Base-by-base conservation (phyloP, 164 flowering plant species). In the Aristolochia fimbriata region DNA sequence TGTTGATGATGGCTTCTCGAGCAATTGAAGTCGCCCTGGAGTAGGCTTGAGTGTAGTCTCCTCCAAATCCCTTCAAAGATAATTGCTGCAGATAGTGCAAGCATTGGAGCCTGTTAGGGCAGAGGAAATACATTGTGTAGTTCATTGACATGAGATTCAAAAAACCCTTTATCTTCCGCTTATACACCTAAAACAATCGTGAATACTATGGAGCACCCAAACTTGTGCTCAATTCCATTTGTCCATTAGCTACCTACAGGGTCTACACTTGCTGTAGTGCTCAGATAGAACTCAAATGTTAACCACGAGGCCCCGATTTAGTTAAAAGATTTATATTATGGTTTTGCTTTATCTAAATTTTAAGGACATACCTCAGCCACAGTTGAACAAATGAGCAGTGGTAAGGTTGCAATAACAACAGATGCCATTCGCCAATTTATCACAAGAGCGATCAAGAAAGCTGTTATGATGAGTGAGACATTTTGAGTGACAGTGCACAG, bases 31-130 rank as follows among this genome's bases (percentile, higher is more conserved):
- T 77, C 12, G 91, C 86, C 62, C 68, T 72, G 15, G 81, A 64
- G 60, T 83, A 83, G 17, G 87, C 77, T 4, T 19, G 55, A n/a
- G 49, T 60, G 58, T 81, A 81, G 63, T 90, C 76, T 61, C 94
- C 94, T 56, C 89, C 87, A 66, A 84, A 85, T 15, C 93, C 91
- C 68, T 75, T 83, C 1, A 83, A 85, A 70, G 83, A 86, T 16
- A 79, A 68, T 83, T 81, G 86, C 91, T 86, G 83, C 71, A 72
- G n/a, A 58, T 46, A 48, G 41, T 12, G 19, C 16, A 7, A 20
- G 47, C 11, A 22, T 25, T 16, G 19, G 23, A 21, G 13, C 51
- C 20, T 21, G n/a, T 47, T 4, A 25, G 17, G 20, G 47, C 41
- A 51, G 27, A 57, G 66, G 53, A 45, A 14, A 53, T n/a, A n/a